phyloP scores from a whole-genome alignment of 371 early-diverging fungal genomes.

The Dichotomocladium elegans region DNA sequence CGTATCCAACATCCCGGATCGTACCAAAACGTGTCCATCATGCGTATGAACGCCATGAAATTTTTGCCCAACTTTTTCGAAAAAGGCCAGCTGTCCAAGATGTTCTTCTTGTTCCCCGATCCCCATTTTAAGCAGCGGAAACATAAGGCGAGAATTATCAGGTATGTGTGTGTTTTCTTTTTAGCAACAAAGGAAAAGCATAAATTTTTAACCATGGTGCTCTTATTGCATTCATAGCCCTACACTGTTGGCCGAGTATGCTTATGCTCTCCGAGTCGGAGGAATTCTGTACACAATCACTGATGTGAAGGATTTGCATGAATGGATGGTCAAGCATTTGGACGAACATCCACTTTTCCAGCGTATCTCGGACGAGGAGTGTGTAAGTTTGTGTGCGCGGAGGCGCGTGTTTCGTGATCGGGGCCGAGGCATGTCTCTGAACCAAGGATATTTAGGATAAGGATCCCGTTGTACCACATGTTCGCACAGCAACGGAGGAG shows the following conservation, averaged over 20 bases:
- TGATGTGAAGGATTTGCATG: constrained; percentile 90
- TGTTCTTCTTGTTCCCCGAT: constrained; percentile 99
- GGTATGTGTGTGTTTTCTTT: constrained; percentile 36
- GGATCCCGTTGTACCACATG: constrained; percentile 86
- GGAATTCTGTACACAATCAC: constrained; percentile 96
- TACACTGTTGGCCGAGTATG: constrained; percentile 92
- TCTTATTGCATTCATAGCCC: constrained; percentile 25
- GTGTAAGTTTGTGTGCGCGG: constrained; percentile 35
- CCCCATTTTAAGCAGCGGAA: constrained; percentile 99
- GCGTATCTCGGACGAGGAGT: constrained; percentile 80
- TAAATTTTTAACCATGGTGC: not conserved
- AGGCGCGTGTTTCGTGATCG: not conserved
- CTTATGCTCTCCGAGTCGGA: constrained; percentile 84
- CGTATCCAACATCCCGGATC: constrained; percentile 76
- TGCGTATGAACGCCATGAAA: constrained; percentile 99
- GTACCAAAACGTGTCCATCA: constrained; percentile 93
- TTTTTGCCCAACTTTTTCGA: constrained; percentile 98
- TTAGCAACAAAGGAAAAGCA: not conserved
- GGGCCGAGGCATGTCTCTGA: not conserved
- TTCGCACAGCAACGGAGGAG: constrained; percentile 91
- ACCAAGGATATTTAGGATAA: constrained; percentile 37
- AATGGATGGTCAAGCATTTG: constrained; percentile 95
- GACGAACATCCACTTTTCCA: constrained; percentile 93
- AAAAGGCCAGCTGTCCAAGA: constrained; percentile 93
- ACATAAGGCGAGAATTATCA: constrained; percentile 98